Conservation (phyloP, 768 basidiomycete genomes). For the Termitomyces sp. region DNA sequence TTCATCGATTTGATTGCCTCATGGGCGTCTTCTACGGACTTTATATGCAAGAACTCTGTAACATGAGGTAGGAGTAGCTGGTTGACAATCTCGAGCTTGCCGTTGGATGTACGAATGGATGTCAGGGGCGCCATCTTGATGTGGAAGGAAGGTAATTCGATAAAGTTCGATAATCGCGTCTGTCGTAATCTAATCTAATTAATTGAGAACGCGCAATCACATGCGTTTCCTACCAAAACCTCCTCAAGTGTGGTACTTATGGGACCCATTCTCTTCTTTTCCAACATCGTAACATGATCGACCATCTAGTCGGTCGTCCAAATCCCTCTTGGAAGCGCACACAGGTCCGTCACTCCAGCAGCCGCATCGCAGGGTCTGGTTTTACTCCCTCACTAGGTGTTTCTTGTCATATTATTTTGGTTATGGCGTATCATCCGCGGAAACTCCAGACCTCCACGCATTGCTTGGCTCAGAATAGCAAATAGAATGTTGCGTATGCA, state of each 20-base stretch:
- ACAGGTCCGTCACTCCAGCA: slow-evolving; percentile 44
- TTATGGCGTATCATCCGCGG: slow-evolving; percentile 71
- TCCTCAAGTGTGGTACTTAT: neutral
- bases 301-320: slow-evolving; percentile 86
- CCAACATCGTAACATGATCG: slow-evolving; percentile 61
- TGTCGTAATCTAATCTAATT: neutral
- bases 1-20: slow-evolving; percentile 97
- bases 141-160: neutral
- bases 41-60: slow-evolving; percentile 57
- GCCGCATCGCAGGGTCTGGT: neutral
- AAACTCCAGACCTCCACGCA: slow-evolving; percentile 53
- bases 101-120: slow-evolving; percentile 34
- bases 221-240: slow-evolving; percentile 4
- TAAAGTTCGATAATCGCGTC: neutral
- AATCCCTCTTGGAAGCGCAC: slow-evolving; percentile 86
- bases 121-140: slow-evolving; percentile 25
- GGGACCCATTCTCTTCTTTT: slow-evolving; percentile 4
- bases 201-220: slow-evolving; percentile 10
- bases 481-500: slow-evolving; percentile 59
- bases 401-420: slow-evolving; percentile 92
- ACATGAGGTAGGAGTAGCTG: slow-evolving; percentile 82
- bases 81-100: slow-evolving; percentile 77
- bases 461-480: slow-evolving; percentile 55
- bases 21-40: slow-evolving; percentile 77
- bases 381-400: slow-evolving; percentile 47